These are phyloP conservation scores for Suillus bovinus DNA, from an alignment of 768 basidiomycete genomes.

Conservation along the genomic window DNA sequence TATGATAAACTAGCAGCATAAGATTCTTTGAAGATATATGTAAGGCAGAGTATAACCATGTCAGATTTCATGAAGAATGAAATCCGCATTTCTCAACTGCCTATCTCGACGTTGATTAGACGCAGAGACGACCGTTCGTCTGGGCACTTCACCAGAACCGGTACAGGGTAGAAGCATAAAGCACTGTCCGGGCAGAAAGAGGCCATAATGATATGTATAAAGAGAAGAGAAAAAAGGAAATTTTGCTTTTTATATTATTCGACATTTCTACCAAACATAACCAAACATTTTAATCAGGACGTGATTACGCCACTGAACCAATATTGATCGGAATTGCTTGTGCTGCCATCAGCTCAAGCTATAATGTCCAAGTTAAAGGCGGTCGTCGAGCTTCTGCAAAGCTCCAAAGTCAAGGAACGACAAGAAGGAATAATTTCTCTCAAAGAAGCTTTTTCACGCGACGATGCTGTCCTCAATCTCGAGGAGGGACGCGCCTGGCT, in stretches of 20 bases:
- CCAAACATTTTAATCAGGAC: slow-evolving; percentile 23
- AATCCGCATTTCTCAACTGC: slow-evolving; percentile 44
- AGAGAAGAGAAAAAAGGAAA: slow-evolving; percentile 1
- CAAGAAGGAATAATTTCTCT: slow-evolving; percentile 60
- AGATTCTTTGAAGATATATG: slow-evolving; percentile 15
- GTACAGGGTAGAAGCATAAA: slow-evolving; percentile 58
- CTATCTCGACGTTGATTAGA: slow-evolving; percentile 59
- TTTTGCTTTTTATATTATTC: slow-evolving; percentile 32
- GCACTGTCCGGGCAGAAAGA: slow-evolving; percentile 80
- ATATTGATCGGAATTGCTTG: slow-evolving; percentile 1
- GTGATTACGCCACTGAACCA: slow-evolving; percentile 16
- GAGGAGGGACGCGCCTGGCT: slow-evolving; percentile 55
- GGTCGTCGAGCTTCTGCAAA: slow-evolving; percentile 53
- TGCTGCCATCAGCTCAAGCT: slow-evolving; percentile 7
- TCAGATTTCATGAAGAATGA: slow-evolving; percentile 27
- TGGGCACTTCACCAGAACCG: slow-evolving; percentile 84
- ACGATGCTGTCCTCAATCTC: slow-evolving; percentile 42
- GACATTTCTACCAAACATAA: slow-evolving; percentile 25
- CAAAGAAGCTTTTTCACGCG: slow-evolving; percentile 50
- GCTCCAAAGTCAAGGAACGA: slow-evolving; percentile 69
- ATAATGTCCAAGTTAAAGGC: slow-evolving; percentile 45
- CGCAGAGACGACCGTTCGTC: slow-evolving; percentile 47
- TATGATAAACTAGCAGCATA: neutral
- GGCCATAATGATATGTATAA: slow-evolving; percentile 39
- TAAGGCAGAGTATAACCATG: slow-evolving; percentile 39